Evolutionary conservation across 768 basidiomycete species (phyloP).

Genomic region (Xerocomellus intermedius): DNA sequence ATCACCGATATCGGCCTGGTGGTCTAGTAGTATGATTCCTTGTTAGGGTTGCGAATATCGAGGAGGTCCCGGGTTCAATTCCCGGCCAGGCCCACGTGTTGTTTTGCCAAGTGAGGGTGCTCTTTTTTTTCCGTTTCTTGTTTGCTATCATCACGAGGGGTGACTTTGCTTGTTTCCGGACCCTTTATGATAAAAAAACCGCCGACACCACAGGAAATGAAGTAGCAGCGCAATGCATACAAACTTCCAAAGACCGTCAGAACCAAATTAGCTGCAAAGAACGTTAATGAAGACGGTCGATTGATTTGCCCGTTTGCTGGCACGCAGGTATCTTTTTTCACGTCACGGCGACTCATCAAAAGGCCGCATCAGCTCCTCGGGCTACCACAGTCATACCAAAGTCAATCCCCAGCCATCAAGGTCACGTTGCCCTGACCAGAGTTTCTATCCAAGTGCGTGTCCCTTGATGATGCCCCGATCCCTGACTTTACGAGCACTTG

Average conservation of each 20-base stretch:
- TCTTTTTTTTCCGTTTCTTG: not conserved
- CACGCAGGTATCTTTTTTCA: slow-evolving; percentile 37
- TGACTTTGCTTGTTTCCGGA: slow-evolving; percentile 1
- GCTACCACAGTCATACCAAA: slow-evolving; percentile 31
- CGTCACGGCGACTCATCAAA: slow-evolving; percentile 41
- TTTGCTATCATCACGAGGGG: not conserved
- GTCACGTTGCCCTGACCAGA: slow-evolving; percentile 31
- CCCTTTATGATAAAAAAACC: slow-evolving; percentile 22
- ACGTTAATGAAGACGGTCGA: slow-evolving; percentile 11
- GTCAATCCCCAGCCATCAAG: slow-evolving; percentile 32
- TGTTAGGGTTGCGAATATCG: slow-evolving; percentile 48
- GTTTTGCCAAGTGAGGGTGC: slow-evolving; percentile 5
- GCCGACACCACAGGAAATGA: slow-evolving; percentile 30
- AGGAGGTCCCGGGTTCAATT: slow-evolving; percentile 91
- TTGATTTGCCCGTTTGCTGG: slow-evolving; percentile 19
- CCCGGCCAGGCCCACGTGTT: slow-evolving; percentile 61
- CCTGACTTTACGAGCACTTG: slow-evolving; percentile 3
- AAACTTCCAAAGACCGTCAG: slow-evolving; percentile 5
- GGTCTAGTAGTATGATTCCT: slow-evolving; percentile 69
- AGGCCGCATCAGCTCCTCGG: slow-evolving; percentile 36
- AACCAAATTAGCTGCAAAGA: slow-evolving; percentile 13
- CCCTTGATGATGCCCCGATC: slow-evolving; percentile 15
- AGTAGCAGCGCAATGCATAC: slow-evolving; percentile 25
- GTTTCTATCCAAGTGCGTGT: slow-evolving; percentile 11
- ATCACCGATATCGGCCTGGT: slow-evolving; percentile 41